phyloP scores from a whole-genome alignment of 768 basidiomycete genomes.

The Phallus indusiatus region DNA sequence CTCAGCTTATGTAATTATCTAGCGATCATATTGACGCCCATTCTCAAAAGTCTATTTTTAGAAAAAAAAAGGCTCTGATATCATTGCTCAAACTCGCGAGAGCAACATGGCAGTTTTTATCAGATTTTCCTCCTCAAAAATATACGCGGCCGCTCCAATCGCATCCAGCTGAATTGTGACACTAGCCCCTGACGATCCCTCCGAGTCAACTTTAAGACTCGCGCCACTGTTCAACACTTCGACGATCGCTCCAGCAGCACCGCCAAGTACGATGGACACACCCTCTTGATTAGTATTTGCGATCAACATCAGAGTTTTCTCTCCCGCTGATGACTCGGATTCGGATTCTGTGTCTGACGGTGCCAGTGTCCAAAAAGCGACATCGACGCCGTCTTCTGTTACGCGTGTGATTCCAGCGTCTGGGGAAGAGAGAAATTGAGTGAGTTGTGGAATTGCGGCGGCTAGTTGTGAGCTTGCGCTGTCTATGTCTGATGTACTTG shows the following conservation, averaged over 20 bases:
- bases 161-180: neutral
- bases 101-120: neutral
- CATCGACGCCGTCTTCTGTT: neutral
- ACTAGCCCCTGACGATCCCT: neutral
- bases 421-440: conserved; percentile 2
- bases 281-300: neutral
- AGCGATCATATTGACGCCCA: too few species aligned
- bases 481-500: conserved; percentile 3
- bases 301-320: neutral
- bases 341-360: neutral
- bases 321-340: neutral
- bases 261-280: neutral
- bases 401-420: neutral
- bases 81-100: too few species aligned
- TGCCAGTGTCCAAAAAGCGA: neutral
- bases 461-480: neutral
- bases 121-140: neutral
- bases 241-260: conserved; percentile 1
- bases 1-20: too few species aligned
- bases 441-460: neutral
- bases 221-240: conserved; percentile 3
- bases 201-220: neutral
- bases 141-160: conserved; percentile 2
- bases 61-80: too few species aligned
- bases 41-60: too few species aligned